Evolutionary conservation across 1,284 basidiomycete species (phyloP).

Genomic region (Paramarasmius palmivorus): DNA sequence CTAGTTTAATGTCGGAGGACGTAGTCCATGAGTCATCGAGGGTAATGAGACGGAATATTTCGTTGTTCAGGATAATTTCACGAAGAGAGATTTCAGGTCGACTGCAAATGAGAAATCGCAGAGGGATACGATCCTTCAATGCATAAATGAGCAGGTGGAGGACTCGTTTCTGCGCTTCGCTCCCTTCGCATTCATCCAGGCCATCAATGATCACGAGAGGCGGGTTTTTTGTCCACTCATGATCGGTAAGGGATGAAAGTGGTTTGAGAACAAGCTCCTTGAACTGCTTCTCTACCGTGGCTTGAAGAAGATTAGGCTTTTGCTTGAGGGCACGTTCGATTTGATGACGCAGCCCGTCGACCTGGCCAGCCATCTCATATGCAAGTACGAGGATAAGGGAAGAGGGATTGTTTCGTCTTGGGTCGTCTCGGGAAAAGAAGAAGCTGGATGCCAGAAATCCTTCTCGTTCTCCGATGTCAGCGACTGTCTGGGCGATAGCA

Average conservation of each 20-base stretch:
- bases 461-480: slow-evolving; percentile 4
- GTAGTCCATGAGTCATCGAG: not conserved
- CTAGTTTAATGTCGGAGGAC: not conserved
- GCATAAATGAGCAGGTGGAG: not conserved
- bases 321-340: not conserved
- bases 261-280: not conserved
- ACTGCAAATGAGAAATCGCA: slow-evolving; percentile 26
- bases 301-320: not conserved
- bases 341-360: not conserved
- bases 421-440: slow-evolving; percentile 15
- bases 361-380: not conserved
- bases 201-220: not conserved
- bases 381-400: slow-evolving; percentile 3
- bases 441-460: slow-evolving; percentile 15
- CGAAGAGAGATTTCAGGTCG: slow-evolving; percentile 25
- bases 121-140: slow-evolving; percentile 11
- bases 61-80: slow-evolving; percentile 14
- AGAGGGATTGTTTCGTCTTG: not conserved
- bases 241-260: not conserved
- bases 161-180: not conserved
- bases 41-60: not conserved
- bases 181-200: slow-evolving; percentile 1
- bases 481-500: slow-evolving; percentile 18
- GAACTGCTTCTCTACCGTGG: slow-evolving; percentile 4
- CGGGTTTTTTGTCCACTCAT: not conserved